Evolutionary conservation across 441 rosid species (phyloP), one percentile per base, ranked within the genome.

Genomic region (Erodium trifolium): DNA sequence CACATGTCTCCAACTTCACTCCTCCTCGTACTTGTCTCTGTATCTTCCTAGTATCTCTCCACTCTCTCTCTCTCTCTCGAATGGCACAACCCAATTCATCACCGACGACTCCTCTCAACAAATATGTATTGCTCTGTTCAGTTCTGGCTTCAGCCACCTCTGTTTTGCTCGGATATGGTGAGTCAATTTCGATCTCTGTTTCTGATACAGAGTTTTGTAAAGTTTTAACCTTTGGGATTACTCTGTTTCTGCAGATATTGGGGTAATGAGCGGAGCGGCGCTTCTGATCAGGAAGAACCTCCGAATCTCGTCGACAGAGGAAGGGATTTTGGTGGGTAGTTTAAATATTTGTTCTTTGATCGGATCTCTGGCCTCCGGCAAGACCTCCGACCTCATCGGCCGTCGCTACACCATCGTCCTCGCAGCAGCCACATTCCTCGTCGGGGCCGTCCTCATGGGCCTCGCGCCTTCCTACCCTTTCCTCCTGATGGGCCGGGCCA

Each of bases 381-480:
- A 76, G 73, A 86, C 89, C 16, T 86, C 93, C 13, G 91, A 88
- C 67, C 73, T 68, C 31, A 82, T 83, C 0, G 91, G 89, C 59
- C 65, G 91, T 67, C 82, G 89, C 31, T 81, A 77, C 31, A 88
- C 91, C 4, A 80, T 85, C 17, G 73, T 83, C 39, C 71, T 88
- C 13, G 87, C 94, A 0, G 87, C 94, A 0, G 66, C 69, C 34
- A 83, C 86, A 9, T 88, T 85, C 75, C 73, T 88, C 1, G 11
- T 84, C 3, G 90, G 94, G 3, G 90, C 94, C 1, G 23, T 87
- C 29, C 74, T 87, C 0, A 87, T 87, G 94, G 94, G 92, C 17
- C 35, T 88, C 0, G 94, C 88, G 0, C 84, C 88, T 2, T 81
- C 84, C 2, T 88, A 76, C 79, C 0, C 13, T 0, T 78, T 71